Percentiles rank a stretch among this genome's conserved stretches.
Conservation (phyloP, 2,329 filamentous ascomycete genomes). For the Biscogniauxia mediterranea region DNA sequence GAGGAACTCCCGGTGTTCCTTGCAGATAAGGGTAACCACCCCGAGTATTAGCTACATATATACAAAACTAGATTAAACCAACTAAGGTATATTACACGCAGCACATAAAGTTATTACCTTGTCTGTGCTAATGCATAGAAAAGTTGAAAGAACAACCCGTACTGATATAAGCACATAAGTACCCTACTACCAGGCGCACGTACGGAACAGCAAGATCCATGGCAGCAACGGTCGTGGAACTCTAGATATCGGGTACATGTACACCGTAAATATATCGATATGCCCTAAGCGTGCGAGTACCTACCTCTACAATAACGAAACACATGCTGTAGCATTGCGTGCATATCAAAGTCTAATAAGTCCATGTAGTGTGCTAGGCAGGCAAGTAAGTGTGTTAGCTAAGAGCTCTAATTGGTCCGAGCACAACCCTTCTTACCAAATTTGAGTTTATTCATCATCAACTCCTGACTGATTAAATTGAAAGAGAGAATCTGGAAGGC, state of each 20-base stretch:
- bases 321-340: background rate
- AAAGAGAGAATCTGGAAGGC: no score
- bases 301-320: background rate
- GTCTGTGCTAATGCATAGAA: no score
- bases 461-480: background rate
- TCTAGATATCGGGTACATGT: background rate
- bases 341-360: background rate
- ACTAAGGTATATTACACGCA: no score
- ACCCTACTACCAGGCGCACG: no score
- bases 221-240: background rate
- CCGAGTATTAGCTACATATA: no score
- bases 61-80: no score
- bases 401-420: background rate
- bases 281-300: background rate
- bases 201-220: background rate
- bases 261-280: background rate
- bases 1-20: no score
- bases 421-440: background rate
- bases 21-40: background rate
- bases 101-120: no score
- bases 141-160: no score
- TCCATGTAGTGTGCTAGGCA: no score
- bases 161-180: no score
- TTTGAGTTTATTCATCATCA: background rate
- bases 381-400: background rate